Base-by-base conservation (phyloP, 192 early-diverging fungal species). In the Nowakowskiella sp. region DNA sequence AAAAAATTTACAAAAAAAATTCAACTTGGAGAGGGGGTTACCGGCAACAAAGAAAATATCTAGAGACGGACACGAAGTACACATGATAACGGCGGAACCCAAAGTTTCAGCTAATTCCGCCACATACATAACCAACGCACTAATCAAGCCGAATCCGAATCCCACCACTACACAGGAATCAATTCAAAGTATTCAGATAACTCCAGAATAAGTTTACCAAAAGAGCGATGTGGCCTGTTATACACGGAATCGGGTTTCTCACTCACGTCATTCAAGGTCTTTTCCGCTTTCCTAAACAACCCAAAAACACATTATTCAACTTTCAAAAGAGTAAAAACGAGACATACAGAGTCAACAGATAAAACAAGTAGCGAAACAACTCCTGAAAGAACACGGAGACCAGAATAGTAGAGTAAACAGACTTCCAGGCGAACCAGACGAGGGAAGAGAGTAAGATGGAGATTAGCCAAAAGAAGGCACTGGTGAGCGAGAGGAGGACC, bases 401-500 rank as follows among this genome's bases (percentile, higher is more conserved):
- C 7, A 77, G 54, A 27, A 89, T 77, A 1, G 3, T 74, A 62
- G 1, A 55, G 46, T 26, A 73, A 62, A 6, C 53, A 64, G 21
- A 49, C n/a, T 52, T 72, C 0, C 67, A 66, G 1, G 82, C 24
- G 55, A 67, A 86, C 85, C 87, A 90, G 47, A 88, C 74, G n/a
- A 74, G 64, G 8, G 85, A 83, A 6, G 87, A 70, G 0, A 88
- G 23, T 1, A 90, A 67, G 26, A 89, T 67, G 0, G 88, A 82
- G 19, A 89, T 48, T 9, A 90, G 66, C 78, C 85, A 90, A 55
- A 90, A 90, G 67, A 90, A 90, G 8, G 87, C 85, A 51, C 88
- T 89, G 42, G 1, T 27, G 34, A 47, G 33, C 19, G 16, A 22
- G 4, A 90, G 62, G 19, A 90, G 60, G 19, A 87, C 85, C 21